A percentile compares a stretch with the other conserved stretches of the same genome.
Conservation (phyloP, 2,329 filamentous ascomycete species). For the Grosmannia clavigera region DNA sequence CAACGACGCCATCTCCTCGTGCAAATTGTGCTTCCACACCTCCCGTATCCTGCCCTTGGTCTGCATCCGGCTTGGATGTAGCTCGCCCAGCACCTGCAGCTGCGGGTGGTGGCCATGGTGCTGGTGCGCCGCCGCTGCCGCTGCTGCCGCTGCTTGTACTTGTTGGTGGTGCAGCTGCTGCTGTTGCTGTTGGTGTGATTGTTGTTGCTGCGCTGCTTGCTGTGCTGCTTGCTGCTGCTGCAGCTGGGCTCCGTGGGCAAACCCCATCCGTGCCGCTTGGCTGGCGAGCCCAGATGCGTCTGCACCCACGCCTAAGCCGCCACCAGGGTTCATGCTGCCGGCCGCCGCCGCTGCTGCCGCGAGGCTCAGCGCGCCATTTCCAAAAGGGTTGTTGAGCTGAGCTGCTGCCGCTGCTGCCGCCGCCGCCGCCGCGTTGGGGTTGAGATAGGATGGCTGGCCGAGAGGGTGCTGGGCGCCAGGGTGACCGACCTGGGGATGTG, state of each 20-base stretch:
- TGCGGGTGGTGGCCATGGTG: conserved; percentile 23
- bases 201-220: conserved; percentile 28
- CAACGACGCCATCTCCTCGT: conserved; percentile 79
- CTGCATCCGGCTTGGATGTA: conserved; percentile 41
- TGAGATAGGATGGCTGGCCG: conserved; percentile 59
- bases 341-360: conserved; percentile 18
- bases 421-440: conserved; percentile 36
- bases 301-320: conserved; percentile 45
- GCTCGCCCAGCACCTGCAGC: conserved; percentile 27
- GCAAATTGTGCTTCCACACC: conserved; percentile 86
- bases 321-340: conserved; percentile 36
- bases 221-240: conserved; percentile 33
- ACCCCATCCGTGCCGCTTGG: conserved; percentile 79
- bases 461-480: conserved; percentile 37
- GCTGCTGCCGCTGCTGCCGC: conserved; percentile 16
- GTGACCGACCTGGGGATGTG: conserved; percentile 35
- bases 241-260: conserved; percentile 57
- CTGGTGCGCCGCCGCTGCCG: conserved; percentile 29
- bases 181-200: conserved; percentile 25
- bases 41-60: conserved; percentile 79
- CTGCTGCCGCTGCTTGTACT: conserved; percentile 31
- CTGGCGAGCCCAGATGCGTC: conserved; percentile 65
- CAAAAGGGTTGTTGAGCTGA: conserved; percentile 57
- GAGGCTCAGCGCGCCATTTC: conserved; percentile 41
- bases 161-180: conserved; percentile 14